Evolutionary conservation across 768 basidiomycete genomes (phyloP).

Genomic region (Serendipita sp.): DNA sequence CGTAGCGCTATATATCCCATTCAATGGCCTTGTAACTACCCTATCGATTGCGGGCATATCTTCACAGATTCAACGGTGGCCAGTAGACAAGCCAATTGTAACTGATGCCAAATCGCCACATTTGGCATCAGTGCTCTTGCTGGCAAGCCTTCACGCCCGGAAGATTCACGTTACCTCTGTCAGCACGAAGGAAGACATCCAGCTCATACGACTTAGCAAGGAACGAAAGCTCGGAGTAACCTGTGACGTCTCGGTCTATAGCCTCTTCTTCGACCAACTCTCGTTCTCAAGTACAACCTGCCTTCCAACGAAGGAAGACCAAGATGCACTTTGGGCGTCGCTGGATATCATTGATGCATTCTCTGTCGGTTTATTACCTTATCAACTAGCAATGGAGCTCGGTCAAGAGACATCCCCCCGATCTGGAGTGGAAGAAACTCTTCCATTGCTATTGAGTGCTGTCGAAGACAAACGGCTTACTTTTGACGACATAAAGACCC

Average conservation of each 20-base stretch:
- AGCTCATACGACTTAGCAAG: constrained; percentile 87
- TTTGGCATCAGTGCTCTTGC: constrained; percentile 78
- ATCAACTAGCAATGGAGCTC: constrained; percentile 48
- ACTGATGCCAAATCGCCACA: constrained; percentile 87
- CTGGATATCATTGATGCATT: constrained; percentile 76
- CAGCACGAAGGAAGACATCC: constrained; percentile 67
- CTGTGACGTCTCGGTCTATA: constrained; percentile 86
- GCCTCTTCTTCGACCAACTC: constrained; percentile 71
- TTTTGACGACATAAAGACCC: constrained; percentile 63
- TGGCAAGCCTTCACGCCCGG: constrained; percentile 84
- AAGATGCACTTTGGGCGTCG: constrained; percentile 72
- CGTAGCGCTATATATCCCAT: constrained; percentile 77
- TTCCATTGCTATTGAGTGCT: constrained; percentile 77
- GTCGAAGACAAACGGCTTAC: constrained; percentile 65
- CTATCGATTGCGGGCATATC: constrained; percentile 51
- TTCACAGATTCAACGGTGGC: constrained; percentile 81
- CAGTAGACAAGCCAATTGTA: constrained; percentile 78
- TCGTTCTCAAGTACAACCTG: constrained; percentile 48
- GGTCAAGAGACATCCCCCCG: constrained; percentile 44
- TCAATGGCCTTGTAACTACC: constrained; percentile 28
- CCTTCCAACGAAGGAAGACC: constrained; percentile 62
- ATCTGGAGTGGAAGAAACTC: constrained; percentile 74
- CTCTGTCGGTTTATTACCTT: constrained; percentile 76
- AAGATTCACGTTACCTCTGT: constrained; percentile 86
- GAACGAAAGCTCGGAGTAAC: constrained; percentile 86